Conservation (phyloP, 2,329 filamentous ascomycete species). For the Neofusicoccum umdonicola region DNA sequence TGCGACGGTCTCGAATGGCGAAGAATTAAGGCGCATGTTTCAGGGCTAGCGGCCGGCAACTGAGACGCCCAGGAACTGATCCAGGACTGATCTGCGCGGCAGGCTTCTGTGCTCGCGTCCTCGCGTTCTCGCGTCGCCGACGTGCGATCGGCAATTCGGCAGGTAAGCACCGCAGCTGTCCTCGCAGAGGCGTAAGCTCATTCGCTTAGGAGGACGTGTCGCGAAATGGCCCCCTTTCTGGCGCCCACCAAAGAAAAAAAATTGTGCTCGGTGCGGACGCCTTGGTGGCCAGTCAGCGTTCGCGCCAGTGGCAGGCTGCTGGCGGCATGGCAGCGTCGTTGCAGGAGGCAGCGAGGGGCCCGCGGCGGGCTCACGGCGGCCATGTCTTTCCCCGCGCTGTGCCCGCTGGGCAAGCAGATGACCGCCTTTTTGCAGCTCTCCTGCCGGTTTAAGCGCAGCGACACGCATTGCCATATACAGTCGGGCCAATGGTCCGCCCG, state of each 20-base stretch:
- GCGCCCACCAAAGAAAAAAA: background rate
- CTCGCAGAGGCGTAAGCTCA: background rate
- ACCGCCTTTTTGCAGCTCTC: slow-evolving; percentile 6
- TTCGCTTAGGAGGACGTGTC: slow-evolving; percentile 7
- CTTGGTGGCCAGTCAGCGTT: background rate
- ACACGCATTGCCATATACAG: background rate
- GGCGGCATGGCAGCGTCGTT: no score
- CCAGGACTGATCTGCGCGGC: background rate
- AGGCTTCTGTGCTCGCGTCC: no score
- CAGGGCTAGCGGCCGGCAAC: background rate
- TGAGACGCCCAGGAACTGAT: background rate
- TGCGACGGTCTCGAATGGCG: background rate
- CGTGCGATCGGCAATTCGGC: slow-evolving; percentile 6
- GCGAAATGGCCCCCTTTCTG: background rate
- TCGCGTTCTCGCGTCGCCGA: background rate
- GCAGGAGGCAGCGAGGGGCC: no score
- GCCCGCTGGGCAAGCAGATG: background rate
- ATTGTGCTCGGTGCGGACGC: background rate
- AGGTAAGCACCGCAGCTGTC: background rate
- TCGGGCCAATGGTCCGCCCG: background rate
- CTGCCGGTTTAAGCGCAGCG: background rate
- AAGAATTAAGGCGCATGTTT: background rate
- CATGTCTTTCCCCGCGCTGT: background rate
- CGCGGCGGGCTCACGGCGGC: background rate
- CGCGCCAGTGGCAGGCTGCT: background rate